Evolutionary conservation across 805 yeast species (phyloP), one percentile per base, ranked within the genome.

Genomic region (Lipomyces yamanashiensis): DNA sequence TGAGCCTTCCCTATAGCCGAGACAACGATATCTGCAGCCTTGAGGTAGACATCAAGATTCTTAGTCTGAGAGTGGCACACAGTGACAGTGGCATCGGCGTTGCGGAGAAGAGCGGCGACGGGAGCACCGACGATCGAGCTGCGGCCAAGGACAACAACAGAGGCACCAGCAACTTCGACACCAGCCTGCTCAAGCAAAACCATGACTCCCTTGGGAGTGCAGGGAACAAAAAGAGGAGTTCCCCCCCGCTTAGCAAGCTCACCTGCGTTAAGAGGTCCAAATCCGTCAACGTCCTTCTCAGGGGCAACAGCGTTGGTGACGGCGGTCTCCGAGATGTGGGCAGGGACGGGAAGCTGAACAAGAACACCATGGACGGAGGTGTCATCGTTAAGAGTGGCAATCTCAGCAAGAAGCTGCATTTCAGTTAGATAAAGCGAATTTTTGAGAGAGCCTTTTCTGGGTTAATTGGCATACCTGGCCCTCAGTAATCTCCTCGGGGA

Each of bases 81-180:
- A 2, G 97, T 91, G 47, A 93, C 98, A 1, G 98, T 93, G 52
- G 84, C 83, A 74, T 92, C 91, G 62, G 82, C 84, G 63, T 88
- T 85, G 71, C 88, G 87, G 73, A 93, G 83, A 75, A 93, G 80
- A 66, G 89, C 86, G 5, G 97, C 89, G 13, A 92, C 92, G 45
- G 99, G 99, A 54, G 89, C 86, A 62, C 99, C 99, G 44, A 93
- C 99, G 71, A 93, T 93, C 74, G 95, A 98, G 21, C 96, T 89
- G 74, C 98, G 85, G 59, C 99, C 98, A 64, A 95, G 80, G 23
- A 93, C 98, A 63, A 92, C 96, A 19, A 96, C 96, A 66, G 83
- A 83, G 71, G 90, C 85, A 61, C 98, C 98, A n/a, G 84, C 75
- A 62, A 92, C 78, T 39, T 79, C 77, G 33, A 90, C 84, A 8